These are phyloP conservation scores for Wolfiporia cocos DNA, from an alignment of 1,284 basidiomycete species.

Conservation along the genomic window DNA sequence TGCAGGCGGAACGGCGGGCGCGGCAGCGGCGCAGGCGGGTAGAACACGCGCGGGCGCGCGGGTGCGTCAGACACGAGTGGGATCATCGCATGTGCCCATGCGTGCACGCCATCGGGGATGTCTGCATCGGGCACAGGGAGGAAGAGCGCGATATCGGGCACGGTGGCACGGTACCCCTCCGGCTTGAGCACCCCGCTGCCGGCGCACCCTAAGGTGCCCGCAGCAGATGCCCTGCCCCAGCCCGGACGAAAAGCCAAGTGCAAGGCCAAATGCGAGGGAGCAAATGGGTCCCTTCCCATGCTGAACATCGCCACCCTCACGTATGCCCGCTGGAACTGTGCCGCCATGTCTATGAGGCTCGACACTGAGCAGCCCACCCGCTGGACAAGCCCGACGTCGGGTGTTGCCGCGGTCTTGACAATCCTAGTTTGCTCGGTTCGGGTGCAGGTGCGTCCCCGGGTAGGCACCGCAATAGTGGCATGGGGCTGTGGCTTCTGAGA, in stretches of 20 bases:
- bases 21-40: conserved; percentile 19
- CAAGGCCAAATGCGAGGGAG: conserved; percentile 10
- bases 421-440: not conserved
- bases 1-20: conserved; percentile 23
- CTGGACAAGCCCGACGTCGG: conserved; percentile 18
- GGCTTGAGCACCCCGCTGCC: conserved; percentile 23
- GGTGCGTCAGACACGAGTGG: conserved; percentile 10
- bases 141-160: conserved; percentile 32
- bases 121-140: conserved; percentile 12
- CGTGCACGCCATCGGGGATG: conserved; percentile 4
- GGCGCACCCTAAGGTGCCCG: conserved; percentile 5
- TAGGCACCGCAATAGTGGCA: no score
- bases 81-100: conserved; percentile 16
- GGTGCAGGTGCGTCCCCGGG: conserved; percentile 1
- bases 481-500: no score
- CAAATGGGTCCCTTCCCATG: conserved; percentile 21
- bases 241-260: conserved; percentile 15
- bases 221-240: conserved; percentile 10
- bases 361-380: conserved; percentile 38
- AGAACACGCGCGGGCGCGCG: conserved; percentile 19
- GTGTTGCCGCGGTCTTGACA: not conserved
- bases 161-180: conserved; percentile 39
- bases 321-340: conserved; percentile 51
- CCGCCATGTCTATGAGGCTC: conserved; percentile 44
- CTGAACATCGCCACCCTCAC: conserved; percentile 45